These are phyloP conservation scores for Eucalyptus curtisii DNA, from an alignment of 345 rosid genomes.

Conservation along the genomic window DNA sequence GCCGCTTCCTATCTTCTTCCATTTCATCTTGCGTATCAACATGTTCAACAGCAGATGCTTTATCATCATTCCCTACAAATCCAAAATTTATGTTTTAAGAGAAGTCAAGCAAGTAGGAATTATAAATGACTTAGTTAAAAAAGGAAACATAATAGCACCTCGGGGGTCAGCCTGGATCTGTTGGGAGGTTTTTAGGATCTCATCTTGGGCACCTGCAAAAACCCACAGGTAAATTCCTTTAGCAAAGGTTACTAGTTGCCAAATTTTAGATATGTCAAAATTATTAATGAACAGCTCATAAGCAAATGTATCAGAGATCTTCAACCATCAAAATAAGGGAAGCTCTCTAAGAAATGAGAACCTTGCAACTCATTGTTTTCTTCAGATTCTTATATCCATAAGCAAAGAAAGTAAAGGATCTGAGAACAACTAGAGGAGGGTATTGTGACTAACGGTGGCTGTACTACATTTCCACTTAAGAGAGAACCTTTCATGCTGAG, in stretches of 20 bases:
- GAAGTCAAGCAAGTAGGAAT: not conserved
- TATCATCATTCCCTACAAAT: constrained; percentile 44
- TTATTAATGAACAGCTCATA: not conserved
- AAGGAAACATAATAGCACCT: constrained; percentile 14
- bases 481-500: not conserved
- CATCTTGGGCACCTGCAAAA: constrained; percentile 28
- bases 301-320: not conserved
- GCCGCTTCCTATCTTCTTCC: constrained; percentile 51
- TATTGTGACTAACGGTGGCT: not conserved
- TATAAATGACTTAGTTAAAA: not conserved
- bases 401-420: not conserved
- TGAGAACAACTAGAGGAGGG: not conserved
- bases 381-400: not conserved
- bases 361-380: not conserved
- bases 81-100: not conserved
- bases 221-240: not conserved
- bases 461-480: not conserved
- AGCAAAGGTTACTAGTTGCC: not conserved
- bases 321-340: not conserved
- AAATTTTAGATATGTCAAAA: not conserved
- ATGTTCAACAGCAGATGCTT: constrained; percentile 28
- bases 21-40: constrained; percentile 23
- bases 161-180: constrained; percentile 14
- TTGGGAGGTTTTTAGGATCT: constrained; percentile 9
- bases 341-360: not conserved